Conservation (phyloP, 2,329 filamentous ascomycete species). For the Ophiocordyceps camponoti-rufipedis region DNA sequence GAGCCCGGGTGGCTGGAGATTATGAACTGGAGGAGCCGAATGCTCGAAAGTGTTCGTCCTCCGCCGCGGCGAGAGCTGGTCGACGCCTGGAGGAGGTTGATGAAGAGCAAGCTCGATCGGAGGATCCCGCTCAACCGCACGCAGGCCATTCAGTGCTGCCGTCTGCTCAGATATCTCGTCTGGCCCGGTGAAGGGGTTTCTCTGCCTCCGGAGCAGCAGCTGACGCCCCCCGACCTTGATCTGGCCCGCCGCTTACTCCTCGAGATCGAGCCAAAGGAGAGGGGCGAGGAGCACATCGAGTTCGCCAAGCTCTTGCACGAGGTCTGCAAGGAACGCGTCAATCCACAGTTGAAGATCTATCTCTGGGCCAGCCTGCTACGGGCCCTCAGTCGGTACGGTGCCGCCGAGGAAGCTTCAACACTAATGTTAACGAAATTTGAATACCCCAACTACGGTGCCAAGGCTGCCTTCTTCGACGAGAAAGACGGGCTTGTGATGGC, state of each 20-base stretch:
- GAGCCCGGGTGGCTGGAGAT: conserved; percentile 57
- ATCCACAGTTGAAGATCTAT: conserved; percentile 2
- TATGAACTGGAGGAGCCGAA: conserved; percentile 45
- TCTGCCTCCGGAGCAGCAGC: conserved; percentile 10
- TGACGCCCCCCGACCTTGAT: conserved; percentile 22
- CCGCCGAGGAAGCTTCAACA: conserved; percentile 31
- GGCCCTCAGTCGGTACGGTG: conserved; percentile 34
- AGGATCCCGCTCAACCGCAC: conserved; percentile 39
- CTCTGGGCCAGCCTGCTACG: conserved; percentile 14
- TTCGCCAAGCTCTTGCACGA: conserved; percentile 26
- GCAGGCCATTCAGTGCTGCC: conserved; percentile 38
- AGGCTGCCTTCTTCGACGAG: conserved; percentile 4
- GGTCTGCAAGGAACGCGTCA: conserved; percentile 2
- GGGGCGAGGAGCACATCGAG: conserved; percentile 24
- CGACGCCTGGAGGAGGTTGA: conserved; percentile 45
- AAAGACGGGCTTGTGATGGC: conserved; percentile 9
- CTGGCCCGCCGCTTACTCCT: conserved; percentile 26
- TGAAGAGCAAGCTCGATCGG: conserved; percentile 33
- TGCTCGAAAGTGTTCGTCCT: conserved; percentile 43
- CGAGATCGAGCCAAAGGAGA: conserved; percentile 21
- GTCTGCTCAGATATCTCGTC: conserved; percentile 42
- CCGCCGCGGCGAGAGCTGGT: conserved; percentile 45
- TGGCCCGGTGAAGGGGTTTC: conserved; percentile 3
- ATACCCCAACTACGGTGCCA: conserved; percentile 5
- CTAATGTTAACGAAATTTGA: conserved; percentile 18